Conservation (phyloP, 208 protist genomes). For the Leishmania gerbilli region DNA sequence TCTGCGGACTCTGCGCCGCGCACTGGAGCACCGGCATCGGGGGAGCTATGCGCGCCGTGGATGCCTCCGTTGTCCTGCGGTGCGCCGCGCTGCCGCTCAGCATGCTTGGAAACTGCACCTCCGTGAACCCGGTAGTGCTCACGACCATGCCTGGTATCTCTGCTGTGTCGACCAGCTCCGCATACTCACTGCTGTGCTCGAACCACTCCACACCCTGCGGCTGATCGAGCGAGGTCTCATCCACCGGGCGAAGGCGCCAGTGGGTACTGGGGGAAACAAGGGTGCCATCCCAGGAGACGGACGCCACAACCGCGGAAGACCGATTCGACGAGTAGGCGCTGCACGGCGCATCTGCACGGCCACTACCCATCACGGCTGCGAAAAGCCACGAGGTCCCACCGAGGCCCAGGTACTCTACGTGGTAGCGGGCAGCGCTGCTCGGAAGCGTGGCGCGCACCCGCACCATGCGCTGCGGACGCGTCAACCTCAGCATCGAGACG, state of each 20-base stretch:
- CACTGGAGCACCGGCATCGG: constrained; percentile 25
- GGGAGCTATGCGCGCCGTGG: neutral
- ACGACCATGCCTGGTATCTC: constrained; percentile 36
- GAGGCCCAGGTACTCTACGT: constrained; percentile 71
- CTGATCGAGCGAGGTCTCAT: neutral
- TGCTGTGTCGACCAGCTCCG: constrained; percentile 28
- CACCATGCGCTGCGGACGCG: constrained; percentile 32
- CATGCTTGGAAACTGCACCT: constrained; percentile 28
- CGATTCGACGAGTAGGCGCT: neutral
- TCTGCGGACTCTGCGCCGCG: neutral
- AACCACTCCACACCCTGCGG: constrained; percentile 51
- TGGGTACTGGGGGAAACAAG: constrained; percentile 37
- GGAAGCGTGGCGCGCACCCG: constrained; percentile 55
- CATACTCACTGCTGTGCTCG: constrained; percentile 27
- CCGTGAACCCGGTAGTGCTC: constrained; percentile 41
- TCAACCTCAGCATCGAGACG: constrained; percentile 11
- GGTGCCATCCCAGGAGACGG: constrained; percentile 42
- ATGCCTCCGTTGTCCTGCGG: neutral
- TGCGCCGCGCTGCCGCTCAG: constrained; percentile 19
- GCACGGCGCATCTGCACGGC: constrained; percentile 1
- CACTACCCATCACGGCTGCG: constrained; percentile 40
- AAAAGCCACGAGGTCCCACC: constrained; percentile 65
- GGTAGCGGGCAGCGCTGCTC: constrained; percentile 36
- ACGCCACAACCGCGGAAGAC: neutral
- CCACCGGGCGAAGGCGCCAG: constrained; percentile 56